Conservation (phyloP, 129 eudicot genomes). For the Chrysanthemum lavandulifolium region DNA sequence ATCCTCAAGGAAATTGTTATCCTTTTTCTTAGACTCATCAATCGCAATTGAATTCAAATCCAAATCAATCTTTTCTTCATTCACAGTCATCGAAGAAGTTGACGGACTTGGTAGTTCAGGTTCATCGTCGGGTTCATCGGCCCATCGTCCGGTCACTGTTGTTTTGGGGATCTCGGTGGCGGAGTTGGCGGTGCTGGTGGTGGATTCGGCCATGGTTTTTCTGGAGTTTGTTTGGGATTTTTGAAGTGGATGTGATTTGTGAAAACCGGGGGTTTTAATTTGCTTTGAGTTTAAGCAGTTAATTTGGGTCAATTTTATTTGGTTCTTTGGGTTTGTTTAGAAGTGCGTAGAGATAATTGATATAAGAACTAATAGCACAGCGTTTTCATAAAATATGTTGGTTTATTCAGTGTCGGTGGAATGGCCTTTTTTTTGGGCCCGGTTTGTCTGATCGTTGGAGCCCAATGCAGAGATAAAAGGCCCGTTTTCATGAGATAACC, state of each 20-base stretch:
- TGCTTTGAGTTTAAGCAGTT: too few species aligned
- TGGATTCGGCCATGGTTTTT: conserved; percentile 38
- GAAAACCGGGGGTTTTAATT: too few species aligned
- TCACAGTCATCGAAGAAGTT: conserved; percentile 8
- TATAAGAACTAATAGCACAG: too few species aligned
- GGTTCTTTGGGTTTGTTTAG: too few species aligned
- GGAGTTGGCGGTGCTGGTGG: background rate
- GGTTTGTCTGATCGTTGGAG: too few species aligned
- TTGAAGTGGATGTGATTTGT: background rate
- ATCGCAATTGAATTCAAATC: conserved; percentile 36
- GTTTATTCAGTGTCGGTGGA: too few species aligned
- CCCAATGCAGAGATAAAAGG: too few species aligned
- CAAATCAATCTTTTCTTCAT: conserved; percentile 19
- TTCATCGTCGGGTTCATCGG: conserved; percentile 48
- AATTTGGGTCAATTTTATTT: too few species aligned
- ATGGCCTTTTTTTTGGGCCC: too few species aligned
- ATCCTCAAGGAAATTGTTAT: conserved; percentile 43
- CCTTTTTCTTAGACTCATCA: conserved; percentile 31
- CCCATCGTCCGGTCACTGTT: conserved; percentile 41
- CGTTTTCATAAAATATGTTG: too few species aligned
- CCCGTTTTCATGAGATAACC: too few species aligned
- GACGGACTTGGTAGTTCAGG: conserved; percentile 25
- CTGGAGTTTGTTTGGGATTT: background rate
- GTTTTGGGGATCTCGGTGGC: conserved; percentile 21
- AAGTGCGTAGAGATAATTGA: too few species aligned